These are phyloP conservation scores for Backusella tarrabulga DNA, from an alignment of 192 early-diverging fungal species.

Conservation along the genomic window DNA sequence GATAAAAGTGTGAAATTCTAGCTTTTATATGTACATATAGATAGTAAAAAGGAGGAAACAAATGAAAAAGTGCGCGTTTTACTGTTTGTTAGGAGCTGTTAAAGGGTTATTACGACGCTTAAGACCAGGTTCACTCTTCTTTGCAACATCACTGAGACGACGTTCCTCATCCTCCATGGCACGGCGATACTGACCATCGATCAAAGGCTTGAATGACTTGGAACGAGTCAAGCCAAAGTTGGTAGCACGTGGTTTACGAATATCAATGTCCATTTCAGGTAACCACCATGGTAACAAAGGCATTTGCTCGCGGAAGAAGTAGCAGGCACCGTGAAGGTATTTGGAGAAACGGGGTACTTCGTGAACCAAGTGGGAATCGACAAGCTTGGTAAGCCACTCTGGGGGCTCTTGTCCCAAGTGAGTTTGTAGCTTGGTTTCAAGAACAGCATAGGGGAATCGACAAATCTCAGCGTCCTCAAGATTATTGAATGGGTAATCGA, in stretches of 20 bases:
- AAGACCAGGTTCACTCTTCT: constrained; percentile 18
- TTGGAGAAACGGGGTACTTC: constrained; percentile 52
- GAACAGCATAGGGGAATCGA: constrained; percentile 40
- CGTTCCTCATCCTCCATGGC: constrained; percentile 31
- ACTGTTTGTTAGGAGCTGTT: neutral
- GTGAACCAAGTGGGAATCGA: constrained; percentile 46
- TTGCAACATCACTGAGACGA: constrained; percentile 41
- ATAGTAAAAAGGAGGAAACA: neutral
- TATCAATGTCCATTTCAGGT: constrained; percentile 52
- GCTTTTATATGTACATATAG: neutral
- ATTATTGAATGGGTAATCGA: constrained; percentile 40
- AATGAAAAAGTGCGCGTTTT: neutral
- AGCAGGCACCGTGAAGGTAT: constrained; percentile 46
- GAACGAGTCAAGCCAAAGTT: constrained; percentile 38
- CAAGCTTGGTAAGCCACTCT: constrained; percentile 29
- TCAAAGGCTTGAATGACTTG: constrained; percentile 37
- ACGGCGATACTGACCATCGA: constrained; percentile 34
- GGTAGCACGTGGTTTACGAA: constrained; percentile 43
- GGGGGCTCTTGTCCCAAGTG: constrained; percentile 60
- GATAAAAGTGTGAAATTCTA: neutral
- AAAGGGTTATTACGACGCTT: constrained; percentile 9
- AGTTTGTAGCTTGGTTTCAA: constrained; percentile 36
- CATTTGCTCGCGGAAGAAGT: constrained; percentile 44
- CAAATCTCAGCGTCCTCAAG: constrained; percentile 25
- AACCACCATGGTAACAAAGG: constrained; percentile 52